Evolutionary conservation across 2,329 filamentous ascomycete genomes (phyloP), one percentile per base, ranked within the genome.

Genomic region (Colletotrichum sp.): DNA sequence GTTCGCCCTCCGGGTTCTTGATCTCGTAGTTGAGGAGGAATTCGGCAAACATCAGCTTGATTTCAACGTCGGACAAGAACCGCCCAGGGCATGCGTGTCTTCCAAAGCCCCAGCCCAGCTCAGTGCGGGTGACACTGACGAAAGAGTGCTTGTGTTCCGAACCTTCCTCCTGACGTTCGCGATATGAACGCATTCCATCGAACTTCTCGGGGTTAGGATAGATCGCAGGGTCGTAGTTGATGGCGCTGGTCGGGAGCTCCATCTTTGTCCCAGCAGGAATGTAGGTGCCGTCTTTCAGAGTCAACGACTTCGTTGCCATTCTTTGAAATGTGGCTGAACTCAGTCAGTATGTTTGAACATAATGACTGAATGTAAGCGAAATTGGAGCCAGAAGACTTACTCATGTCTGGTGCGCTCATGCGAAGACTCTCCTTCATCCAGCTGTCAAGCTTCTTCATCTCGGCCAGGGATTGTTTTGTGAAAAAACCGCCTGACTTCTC

Each of bases 131-230:
- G 63, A 85, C 83, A 78, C 83, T 85, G 30, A 84, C 85, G 72
- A 87, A 87, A 79, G 87, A 86, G 78, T 86, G 82, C 24, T 79
- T 75, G 44, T 78, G 75, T 44, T 78, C 68, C 10, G 77, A 62
- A 2, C 60, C 39, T 5, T 39, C 60, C 34, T 67, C 36, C 68
- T 86, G 81, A 3, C 86, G 84, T 70, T 87, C 78, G 34, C 82
- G 85, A 79, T 87, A 88, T 80, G 89, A 89, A 65, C 88, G 87
- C 64, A 89, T 77, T 9, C 86, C 84, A 72, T 90, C 88, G 65
- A 90, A 87, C 2, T 82, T 83, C 16, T 86, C 83, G 10, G 87
- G 84, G n/a, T 84, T 80, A 8, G 81, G 79, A 78, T 84, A 87
- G 78, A 77, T 55, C 3, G 81, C 81, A 16, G 82, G 79, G 78